phyloP scores from a whole-genome alignment of 768 basidiomycete species.

The Trametes coccinea region DNA sequence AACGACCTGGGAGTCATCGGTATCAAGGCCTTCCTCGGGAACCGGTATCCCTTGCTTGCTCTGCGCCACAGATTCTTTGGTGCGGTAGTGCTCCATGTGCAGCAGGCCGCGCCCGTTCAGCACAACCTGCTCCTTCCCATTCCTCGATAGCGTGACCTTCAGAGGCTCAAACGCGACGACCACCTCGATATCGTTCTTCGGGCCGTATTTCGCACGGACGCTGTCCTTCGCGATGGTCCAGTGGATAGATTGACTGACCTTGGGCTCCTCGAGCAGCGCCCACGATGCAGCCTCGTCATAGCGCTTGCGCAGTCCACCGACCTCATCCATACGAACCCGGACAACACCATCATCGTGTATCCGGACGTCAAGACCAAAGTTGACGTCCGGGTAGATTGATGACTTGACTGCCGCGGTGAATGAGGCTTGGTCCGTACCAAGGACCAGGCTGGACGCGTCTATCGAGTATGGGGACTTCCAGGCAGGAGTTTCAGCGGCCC shows the following conservation, averaged over 20 bases:
- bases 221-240: constrained; percentile 71
- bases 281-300: constrained; percentile 93
- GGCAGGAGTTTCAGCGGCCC: constrained; percentile 57
- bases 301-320: constrained; percentile 72
- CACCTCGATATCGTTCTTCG: constrained; percentile 61
- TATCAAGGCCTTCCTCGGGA: constrained; percentile 40
- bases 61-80: constrained; percentile 49
- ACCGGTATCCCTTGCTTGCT: constrained; percentile 37
- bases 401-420: constrained; percentile 81
- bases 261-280: constrained; percentile 79
- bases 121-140: constrained; percentile 82
- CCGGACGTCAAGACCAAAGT: constrained; percentile 79
- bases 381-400: constrained; percentile 78
- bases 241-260: constrained; percentile 54
- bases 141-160: constrained; percentile 66
- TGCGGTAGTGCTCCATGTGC: constrained; percentile 98
- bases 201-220: constrained; percentile 64
- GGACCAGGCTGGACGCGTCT: constrained; percentile 52
- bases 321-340: constrained; percentile 91
- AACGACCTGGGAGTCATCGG: constrained; percentile 46
- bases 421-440: constrained; percentile 53
- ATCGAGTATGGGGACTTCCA: constrained; percentile 92
- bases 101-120: constrained; percentile 87
- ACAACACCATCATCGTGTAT: constrained; percentile 88
- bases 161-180: constrained; percentile 76